Evolutionary conservation across 495 filamentous ascomycete species (phyloP), one percentile per base, ranked within the genome.

Genomic region (Lasiosphaeria ovina): DNA sequence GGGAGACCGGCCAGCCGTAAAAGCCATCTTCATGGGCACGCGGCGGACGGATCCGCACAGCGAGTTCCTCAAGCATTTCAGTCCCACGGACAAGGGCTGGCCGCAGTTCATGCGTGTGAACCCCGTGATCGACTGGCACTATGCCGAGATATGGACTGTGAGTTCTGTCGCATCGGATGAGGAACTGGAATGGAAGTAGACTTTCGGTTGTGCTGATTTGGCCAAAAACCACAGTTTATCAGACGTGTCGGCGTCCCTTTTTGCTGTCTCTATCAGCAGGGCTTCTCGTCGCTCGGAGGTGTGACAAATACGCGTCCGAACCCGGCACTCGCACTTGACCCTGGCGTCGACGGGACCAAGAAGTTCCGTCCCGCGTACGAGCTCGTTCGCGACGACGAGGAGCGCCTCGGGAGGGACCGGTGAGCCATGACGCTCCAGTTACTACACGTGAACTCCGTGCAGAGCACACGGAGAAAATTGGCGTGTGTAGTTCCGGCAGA

Each of bases 71-170:
- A 87, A 79, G 7, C 83, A 88, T 70, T 98, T 98, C 68, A 88
- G 95, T 69, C 79, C 75, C 55, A 98, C 94, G 4, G 94, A 98
- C 77, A 73, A 81, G 34, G 94, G 87, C 3, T 98, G 94, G 94
- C 95, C 94, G 32, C 74, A 81, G 57, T 97, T 98, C 67, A 92
- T 98, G 86, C 81, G 94, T 50, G 79, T 97, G 45, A 92, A 98
- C 76, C 94, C 94, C 0, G 89, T 98, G 8, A 91, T 98, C 68
- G 94, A 98, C 69, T 97, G 94, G 95, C 89, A 93, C 72, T 98
- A 97, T 76, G 85, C 85, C 14, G 93, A 98, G 73, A 92, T 98
- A 59, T 96, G 94, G 95, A 83, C 87, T 5, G 87, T 88, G 63
- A 75, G 87, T 85, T 55, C 14, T 38, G 42, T 48, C 11, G 24